Percentiles rank a stretch among this genome's conserved stretches.
Evolutionary conservation across 23 red algal species (phyloP).

Genomic region (Gracilaria gracilis): DNA sequence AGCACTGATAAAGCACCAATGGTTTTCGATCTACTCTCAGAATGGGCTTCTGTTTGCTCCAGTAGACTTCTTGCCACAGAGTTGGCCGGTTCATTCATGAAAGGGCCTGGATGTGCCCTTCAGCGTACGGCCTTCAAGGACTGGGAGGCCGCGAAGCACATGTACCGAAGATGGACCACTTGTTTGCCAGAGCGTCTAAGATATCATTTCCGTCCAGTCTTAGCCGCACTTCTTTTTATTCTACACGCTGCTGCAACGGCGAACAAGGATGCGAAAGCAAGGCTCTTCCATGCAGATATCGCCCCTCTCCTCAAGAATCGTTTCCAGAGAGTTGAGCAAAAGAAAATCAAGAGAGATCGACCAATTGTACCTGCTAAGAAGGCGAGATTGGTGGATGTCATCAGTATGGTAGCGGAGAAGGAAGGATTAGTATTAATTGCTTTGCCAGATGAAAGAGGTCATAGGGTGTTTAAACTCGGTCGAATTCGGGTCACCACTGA

Average conservation of each 20-base stretch:
- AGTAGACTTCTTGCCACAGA: conserved; percentile 31
- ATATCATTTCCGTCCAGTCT: conserved; percentile 22
- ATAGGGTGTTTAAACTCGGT: conserved; percentile 29
- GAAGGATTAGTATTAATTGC: conserved; percentile 49
- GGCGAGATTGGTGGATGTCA: conserved; percentile 37
- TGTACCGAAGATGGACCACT: conserved; percentile 34
- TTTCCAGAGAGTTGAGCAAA: conserved; percentile 25
- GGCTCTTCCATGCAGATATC: conserved; percentile 32
- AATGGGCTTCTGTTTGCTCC: conserved; percentile 44
- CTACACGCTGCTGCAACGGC: conserved; percentile 41
- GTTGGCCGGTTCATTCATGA: conserved; percentile 39
- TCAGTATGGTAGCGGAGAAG: conserved; percentile 45
- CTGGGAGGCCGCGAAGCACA: conserved; percentile 16
- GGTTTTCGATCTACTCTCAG: conserved; percentile 6
- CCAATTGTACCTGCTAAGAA: conserved; percentile 7
- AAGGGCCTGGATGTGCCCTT: conserved; percentile 2
- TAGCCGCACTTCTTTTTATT: conserved; percentile 63
- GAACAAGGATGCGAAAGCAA: background rate
- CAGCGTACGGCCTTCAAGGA: conserved; percentile 33
- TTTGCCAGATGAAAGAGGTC: conserved; percentile 38
- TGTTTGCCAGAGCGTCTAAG: conserved; percentile 27
- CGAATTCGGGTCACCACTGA: conserved; percentile 34
- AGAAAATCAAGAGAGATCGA: conserved; percentile 14
- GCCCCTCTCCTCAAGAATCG: conserved; percentile 37
- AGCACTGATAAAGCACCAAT: background rate